These are phyloP conservation scores for Tetradesmus obliquus DNA, from an alignment of 139 green algal genomes.

Conservation along the genomic window DNA sequence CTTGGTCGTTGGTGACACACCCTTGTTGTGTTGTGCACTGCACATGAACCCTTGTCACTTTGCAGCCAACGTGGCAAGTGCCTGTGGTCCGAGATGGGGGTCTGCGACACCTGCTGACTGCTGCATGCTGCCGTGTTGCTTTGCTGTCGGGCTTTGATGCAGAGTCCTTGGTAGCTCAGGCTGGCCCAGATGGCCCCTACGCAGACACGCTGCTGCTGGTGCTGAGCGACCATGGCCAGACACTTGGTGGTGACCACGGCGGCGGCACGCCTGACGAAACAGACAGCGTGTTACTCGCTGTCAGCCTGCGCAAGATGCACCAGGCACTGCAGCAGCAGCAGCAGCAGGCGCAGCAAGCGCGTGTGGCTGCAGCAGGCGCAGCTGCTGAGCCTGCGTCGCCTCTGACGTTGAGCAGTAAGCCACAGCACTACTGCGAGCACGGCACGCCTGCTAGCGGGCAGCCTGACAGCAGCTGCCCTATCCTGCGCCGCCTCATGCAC, in stretches of 20 bases:
- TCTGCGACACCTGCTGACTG: neutral
- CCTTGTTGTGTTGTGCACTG: no score
- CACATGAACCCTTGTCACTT: no score
- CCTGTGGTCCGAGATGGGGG: no score
- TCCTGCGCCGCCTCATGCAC: neutral
- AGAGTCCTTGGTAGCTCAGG: constrained; percentile 54
- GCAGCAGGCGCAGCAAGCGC: constrained; percentile 9
- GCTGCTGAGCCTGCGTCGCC: neutral
- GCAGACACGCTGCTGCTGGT: constrained; percentile 90
- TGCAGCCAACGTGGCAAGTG: no score
- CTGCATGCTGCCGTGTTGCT: neutral
- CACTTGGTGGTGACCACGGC: constrained; percentile 91
- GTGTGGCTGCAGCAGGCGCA: neutral
- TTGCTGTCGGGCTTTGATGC: constrained; percentile 35
- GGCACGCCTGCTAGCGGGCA: neutral
- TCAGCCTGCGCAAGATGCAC: constrained; percentile 63
- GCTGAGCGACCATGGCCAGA: constrained; percentile 96
- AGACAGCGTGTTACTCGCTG: constrained; percentile 80
- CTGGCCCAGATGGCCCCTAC: constrained; percentile 59
- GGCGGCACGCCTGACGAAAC: constrained; percentile 89
- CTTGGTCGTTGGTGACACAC: neutral
- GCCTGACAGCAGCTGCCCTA: neutral
- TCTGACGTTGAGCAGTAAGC: neutral
- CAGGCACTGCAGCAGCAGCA: neutral
- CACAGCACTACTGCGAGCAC: constrained; percentile 1